Evolutionary conservation across 2,329 filamentous ascomycete genomes (phyloP), one percentile per base, ranked within the genome.

Genomic region (Clonostachys rosea): DNA sequence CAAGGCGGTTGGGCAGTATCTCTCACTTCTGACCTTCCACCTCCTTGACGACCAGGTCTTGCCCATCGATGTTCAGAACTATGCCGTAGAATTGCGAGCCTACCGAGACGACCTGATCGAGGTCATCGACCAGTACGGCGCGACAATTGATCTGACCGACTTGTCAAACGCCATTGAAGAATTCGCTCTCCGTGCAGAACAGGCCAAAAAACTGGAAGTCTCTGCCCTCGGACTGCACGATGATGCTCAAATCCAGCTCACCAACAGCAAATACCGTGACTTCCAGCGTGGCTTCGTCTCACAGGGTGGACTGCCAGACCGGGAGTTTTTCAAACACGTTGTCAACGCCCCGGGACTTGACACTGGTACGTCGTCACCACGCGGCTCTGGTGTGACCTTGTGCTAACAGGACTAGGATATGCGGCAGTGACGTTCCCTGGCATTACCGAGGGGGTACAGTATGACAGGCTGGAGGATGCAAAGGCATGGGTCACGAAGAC

Each of bases 391-490:
- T 37, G 39, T 11, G 12, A 14, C 40, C 16, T 43, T 24, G 16
- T n/a, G 20, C n/a, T 24, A 42, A 42, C 17, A 24, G 24, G 24
- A 30, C 20, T 24, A 51, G 56, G 74, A 35, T 76, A 72, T 18
- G 63, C 65, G 0, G 63, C 67, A 5, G 66, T 65, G 1, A 64
- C 67, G 0, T 70, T 70, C 47, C 68, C 81, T 12, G 84, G 83
- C 18, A 81, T 87, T 55, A 84, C 83, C 61, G 84, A 84, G 5
- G 86, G 85, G 46, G 76, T 83, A 1, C 77, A 83, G 53, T 78
- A 79, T 45, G 79, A 58, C 2, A 51, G 64, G 10, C 48, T 63
- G 12, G 54, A 56, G 0, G 44, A 59, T 9, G 65, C 65, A 0
- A 48, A 61, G 12, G 63, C 65, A 40, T 68, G 65, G 65, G 62